phyloP scores from a whole-genome alignment of 306 rosid species.

The Quercus variabilis region DNA sequence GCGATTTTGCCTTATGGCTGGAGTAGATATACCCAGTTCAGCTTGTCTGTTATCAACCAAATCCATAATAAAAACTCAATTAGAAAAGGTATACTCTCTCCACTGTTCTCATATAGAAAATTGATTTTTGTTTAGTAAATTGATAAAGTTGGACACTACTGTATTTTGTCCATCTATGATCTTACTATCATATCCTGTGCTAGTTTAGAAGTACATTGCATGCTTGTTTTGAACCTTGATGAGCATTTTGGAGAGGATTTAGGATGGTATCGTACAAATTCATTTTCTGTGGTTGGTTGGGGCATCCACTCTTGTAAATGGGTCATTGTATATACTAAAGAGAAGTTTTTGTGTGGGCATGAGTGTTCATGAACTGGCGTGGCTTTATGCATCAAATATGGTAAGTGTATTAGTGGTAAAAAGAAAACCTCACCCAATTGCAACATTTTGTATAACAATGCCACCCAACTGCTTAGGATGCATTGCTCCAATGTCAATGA shows the following conservation, averaged over 20 bases:
- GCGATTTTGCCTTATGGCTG: conserved; percentile 34
- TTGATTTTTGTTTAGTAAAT: background rate
- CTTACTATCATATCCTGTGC: background rate
- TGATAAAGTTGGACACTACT: background rate
- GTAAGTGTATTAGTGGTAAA: background rate
- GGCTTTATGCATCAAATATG: background rate
- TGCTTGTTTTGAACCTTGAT: background rate
- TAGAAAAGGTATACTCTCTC: conserved; percentile 31
- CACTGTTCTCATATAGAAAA: background rate
- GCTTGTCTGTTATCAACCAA: conserved; percentile 34
- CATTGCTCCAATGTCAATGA: background rate
- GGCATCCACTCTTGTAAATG: background rate
- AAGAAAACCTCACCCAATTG: background rate
- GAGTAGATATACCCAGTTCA: conserved; percentile 37
- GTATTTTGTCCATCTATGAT: background rate
- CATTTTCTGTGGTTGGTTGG: background rate
- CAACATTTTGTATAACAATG: background rate
- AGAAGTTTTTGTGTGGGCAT: background rate
- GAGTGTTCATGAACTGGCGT: background rate
- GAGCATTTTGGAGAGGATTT: background rate
- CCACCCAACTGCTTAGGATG: background rate
- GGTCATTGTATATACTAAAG: too few species aligned
- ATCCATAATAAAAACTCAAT: conserved; percentile 24
- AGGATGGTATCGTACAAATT: background rate
- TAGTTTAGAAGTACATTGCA: background rate